phyloP scores from a whole-genome alignment of 495 filamentous ascomycete species.

The Hypoxylon subgilvum region DNA sequence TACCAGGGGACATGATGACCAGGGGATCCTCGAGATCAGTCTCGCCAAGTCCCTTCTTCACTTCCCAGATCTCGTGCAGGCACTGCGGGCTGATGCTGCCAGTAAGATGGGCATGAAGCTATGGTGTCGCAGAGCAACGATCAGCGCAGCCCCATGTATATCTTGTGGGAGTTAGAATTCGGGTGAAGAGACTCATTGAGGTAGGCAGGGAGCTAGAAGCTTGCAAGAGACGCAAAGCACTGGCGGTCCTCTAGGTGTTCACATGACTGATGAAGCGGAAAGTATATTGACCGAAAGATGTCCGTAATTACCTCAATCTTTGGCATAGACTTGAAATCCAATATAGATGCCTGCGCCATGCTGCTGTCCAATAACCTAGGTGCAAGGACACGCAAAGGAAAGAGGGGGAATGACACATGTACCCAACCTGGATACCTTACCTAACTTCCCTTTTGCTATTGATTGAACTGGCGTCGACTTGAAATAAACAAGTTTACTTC shows the following conservation, averaged over 20 bases:
- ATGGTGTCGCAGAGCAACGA: neutral
- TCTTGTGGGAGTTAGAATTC: too few species aligned
- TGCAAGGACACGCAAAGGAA: too few species aligned
- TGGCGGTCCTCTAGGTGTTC: too few species aligned
- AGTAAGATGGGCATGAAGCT: conserved; percentile 85
- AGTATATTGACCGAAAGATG: too few species aligned
- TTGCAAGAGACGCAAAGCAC: neutral
- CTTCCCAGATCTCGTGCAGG: conserved; percentile 76
- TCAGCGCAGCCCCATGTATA: too few species aligned
- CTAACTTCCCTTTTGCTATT: neutral
- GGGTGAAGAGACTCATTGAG: too few species aligned
- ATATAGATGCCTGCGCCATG: conserved; percentile 32
- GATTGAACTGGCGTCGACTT: conserved; percentile 1
- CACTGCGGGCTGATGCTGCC: conserved; percentile 79
- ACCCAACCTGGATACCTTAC: too few species aligned
- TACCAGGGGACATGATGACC: conserved; percentile 68
- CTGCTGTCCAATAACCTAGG: conserved; percentile 5
- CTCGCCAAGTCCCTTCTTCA: conserved; percentile 57
- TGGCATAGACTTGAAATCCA: conserved; percentile 53
- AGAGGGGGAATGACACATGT: too few species aligned
- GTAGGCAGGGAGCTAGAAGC: neutral
- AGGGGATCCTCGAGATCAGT: conserved; percentile 71
- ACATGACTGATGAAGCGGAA: too few species aligned
- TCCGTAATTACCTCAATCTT: conserved; percentile 53
- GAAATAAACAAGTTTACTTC: too few species aligned